Base-by-base conservation (phyloP, 169 alveolate species). In the Neospora caninum region DNA sequence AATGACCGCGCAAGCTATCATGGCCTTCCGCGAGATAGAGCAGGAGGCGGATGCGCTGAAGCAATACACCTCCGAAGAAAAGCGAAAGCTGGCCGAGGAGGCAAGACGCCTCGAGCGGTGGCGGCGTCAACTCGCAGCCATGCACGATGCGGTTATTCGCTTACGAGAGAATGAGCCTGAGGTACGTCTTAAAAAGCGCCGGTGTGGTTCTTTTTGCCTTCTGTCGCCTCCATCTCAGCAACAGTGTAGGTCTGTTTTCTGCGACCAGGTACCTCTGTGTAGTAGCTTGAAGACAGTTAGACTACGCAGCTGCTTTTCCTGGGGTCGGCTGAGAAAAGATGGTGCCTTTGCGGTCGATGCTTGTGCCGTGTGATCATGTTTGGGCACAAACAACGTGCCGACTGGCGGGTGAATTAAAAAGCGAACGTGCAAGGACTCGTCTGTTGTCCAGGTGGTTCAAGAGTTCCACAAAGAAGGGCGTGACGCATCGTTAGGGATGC, bases 11-110 rank as follows among this genome's bases (percentile, higher is more conserved):
- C 45, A 42, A 31, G 87, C 78, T 6, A 29, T 64, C 36, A 29
- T 34, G 27, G 87, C 87, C 27, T 78, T 78, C 31, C 87, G 45
- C 25, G 27, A 39, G 31, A 4, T 39, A 22, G 87, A 78, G 25
- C 45, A 78, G 7, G 87, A 78, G 53, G 87, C 87, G 27, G 87
- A 78, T 16, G 87, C 87, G 45, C 87, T 78, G 25, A 78, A 78
- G 43, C 10, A 78, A 34, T 38, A 38, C 43, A 78, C 25, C 31
- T 42, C 27, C 20, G 45, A 78, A 34, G 43, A 27, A 20, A 78
- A 39, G 45, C 53, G 87, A 7, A 34, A 34, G 87, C 87, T 78
- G 1, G 43, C 27, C 42, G 87, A 78, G 34, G 53, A 31, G 27
- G 87, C 27, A 22, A 31, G 13, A 39, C 34, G 34, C 4, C 87